Conservation (phyloP, 2,329 filamentous ascomycete species). For the Ophiosphaerella herpotricha region DNA sequence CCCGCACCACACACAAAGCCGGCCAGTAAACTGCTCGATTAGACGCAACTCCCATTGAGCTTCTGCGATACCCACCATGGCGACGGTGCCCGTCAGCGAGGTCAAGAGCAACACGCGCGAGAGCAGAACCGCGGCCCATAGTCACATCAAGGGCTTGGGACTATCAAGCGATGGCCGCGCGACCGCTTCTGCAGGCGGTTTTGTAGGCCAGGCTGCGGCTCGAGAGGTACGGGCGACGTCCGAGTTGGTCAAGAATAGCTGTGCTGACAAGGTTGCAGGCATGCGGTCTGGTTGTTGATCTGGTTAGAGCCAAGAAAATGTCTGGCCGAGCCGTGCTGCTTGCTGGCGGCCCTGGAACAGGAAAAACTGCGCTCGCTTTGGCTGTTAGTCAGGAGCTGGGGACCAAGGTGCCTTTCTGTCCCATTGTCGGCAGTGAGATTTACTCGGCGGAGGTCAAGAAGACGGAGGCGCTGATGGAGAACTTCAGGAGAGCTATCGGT, state of each 20-base stretch:
- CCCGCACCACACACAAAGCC: background rate
- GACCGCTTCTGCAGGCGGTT: slow-evolving; percentile 72
- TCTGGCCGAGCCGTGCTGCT: slow-evolving; percentile 90
- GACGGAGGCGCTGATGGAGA: slow-evolving; percentile 99
- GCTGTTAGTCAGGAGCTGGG: slow-evolving; percentile 96
- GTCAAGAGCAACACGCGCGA: slow-evolving; percentile 94
- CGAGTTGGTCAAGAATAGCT: background rate
- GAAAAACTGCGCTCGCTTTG: slow-evolving; percentile 94
- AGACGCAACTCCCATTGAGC: slow-evolving; percentile 2
- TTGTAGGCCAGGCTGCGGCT: slow-evolving; percentile 85
- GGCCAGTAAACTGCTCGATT: background rate
- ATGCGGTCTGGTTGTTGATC: slow-evolving; percentile 91
- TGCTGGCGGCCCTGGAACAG: slow-evolving; percentile 88
- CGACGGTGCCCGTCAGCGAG: slow-evolving; percentile 65
- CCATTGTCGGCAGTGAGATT: slow-evolving; percentile 96
- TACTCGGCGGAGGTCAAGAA: slow-evolving; percentile 99
- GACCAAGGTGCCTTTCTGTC: slow-evolving; percentile 97
- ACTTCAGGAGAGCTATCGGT: slow-evolving; percentile 96
- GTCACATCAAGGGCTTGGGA: slow-evolving; percentile 95
- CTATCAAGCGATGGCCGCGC: slow-evolving; percentile 82
- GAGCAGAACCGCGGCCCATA: slow-evolving; percentile 92
- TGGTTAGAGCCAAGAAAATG: slow-evolving; percentile 97
- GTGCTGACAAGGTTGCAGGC: slow-evolving; percentile 60
- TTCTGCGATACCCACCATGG: slow-evolving; percentile 32
- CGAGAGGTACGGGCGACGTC: slow-evolving; percentile 69